Percentiles rank a stretch among this genome's conserved stretches.
Conservation (phyloP, 176 grass and related monocot species). For the Musa acuminata region DNA sequence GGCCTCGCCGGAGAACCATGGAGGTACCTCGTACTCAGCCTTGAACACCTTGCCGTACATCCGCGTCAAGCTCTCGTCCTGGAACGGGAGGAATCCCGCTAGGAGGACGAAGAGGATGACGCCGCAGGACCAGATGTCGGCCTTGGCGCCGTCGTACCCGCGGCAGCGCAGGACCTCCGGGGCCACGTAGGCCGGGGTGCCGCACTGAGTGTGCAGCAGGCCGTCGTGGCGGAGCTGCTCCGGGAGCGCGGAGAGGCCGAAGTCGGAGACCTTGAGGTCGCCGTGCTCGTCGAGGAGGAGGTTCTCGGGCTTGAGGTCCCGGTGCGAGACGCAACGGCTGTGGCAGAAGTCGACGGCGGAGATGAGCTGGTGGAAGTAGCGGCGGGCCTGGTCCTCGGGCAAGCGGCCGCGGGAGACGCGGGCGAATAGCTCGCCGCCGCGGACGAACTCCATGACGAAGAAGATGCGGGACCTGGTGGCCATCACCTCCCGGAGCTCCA, state of each 20-base stretch:
- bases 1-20: conserved; percentile 71
- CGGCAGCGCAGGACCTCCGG: conserved; percentile 74
- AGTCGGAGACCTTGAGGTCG: conserved; percentile 74
- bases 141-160: conserved; percentile 62
- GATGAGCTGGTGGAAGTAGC: no score
- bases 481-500: conserved; percentile 73
- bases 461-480: conserved; percentile 73
- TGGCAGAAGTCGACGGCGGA: no score
- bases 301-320: no score
- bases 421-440: conserved; percentile 70
- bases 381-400: conserved; percentile 33
- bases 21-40: conserved; percentile 57
- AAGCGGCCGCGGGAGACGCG: conserved; percentile 44
- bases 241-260: conserved; percentile 84
- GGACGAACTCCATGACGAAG: conserved; percentile 84
- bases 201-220: conserved; percentile 88
- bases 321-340: no score
- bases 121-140: conserved; percentile 87
- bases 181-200: conserved; percentile 84
- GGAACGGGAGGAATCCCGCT: conserved; percentile 73
- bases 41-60: conserved; percentile 91
- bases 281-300: conserved; percentile 25
- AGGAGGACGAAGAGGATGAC: conserved; percentile 82
- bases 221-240: conserved; percentile 78
- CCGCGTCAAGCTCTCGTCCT: conserved; percentile 61